Conservation (phyloP, 2,329 filamentous ascomycete species). For the Blastomyces gilchristii region DNA sequence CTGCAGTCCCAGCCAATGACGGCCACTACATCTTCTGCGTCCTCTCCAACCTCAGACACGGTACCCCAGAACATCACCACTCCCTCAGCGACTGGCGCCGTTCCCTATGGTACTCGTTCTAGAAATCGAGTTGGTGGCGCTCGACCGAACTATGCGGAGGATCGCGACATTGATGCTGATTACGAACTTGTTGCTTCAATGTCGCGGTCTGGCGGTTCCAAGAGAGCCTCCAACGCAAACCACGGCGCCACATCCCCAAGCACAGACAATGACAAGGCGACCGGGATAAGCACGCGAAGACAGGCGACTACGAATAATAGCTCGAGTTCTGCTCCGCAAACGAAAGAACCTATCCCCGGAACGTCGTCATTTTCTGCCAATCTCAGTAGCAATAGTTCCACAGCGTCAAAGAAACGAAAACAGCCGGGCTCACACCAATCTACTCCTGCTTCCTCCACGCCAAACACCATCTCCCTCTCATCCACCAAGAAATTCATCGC, state of each 20-base stretch:
- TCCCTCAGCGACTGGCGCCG: constrained; percentile 43
- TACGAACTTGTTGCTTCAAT: constrained; percentile 50
- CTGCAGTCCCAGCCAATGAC: constrained; percentile 36
- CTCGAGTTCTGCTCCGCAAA: constrained; percentile 19
- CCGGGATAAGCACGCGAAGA: constrained; percentile 34
- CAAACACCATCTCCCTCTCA: constrained; percentile 15
- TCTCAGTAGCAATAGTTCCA: constrained; percentile 33
- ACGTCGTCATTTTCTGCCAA: constrained; percentile 50
- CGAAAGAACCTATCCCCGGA: constrained; percentile 45
- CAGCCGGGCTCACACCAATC: constrained; percentile 43
- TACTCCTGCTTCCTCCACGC: constrained; percentile 23
- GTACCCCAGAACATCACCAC: constrained; percentile 24
- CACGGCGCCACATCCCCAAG: constrained; percentile 25
- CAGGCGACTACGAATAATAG: constrained; percentile 27
- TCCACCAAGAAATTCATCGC: constrained; percentile 30
- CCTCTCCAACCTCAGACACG: constrained; percentile 19
- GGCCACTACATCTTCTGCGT: constrained; percentile 30
- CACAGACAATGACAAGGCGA: constrained; percentile 29
- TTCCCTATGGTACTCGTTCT: constrained; percentile 84
- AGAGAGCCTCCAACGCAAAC: constrained; percentile 23
- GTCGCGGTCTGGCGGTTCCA: constrained; percentile 23
- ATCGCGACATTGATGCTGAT: constrained; percentile 81
- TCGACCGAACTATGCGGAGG: constrained; percentile 91
- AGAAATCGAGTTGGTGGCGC: constrained; percentile 65
- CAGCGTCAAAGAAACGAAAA: constrained; percentile 72